Evolutionary conservation across 495 filamentous ascomycete genomes (phyloP).

Genomic region (Melanomma pulvis-pyrius): DNA sequence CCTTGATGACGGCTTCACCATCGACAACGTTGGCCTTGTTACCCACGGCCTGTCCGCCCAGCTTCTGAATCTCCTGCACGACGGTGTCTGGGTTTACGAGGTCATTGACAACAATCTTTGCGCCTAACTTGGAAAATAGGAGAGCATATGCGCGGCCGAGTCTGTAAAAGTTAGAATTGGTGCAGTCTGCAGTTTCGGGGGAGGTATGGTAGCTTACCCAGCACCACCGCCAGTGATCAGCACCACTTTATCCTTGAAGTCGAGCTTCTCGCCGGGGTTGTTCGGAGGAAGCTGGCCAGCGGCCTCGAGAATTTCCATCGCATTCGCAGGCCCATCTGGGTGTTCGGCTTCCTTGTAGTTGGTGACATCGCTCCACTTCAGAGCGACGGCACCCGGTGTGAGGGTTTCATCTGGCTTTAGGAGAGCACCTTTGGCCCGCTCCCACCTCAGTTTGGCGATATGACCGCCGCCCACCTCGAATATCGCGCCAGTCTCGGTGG

Average conservation of each 20-base stretch:
- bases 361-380: constrained; percentile 83
- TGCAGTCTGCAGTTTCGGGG: background rate
- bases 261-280: constrained; percentile 72
- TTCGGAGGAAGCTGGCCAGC: constrained; percentile 72
- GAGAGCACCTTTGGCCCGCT: constrained; percentile 87
- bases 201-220: constrained; percentile 55
- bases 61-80: constrained; percentile 87
- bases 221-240: constrained; percentile 91
- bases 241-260: constrained; percentile 89
- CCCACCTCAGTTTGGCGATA: constrained; percentile 92
- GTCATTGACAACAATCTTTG: constrained; percentile 92
- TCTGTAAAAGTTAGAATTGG: constrained; percentile 46
- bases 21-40: constrained; percentile 95
- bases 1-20: constrained; percentile 88
- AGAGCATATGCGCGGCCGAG: constrained; percentile 92
- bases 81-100: constrained; percentile 89
- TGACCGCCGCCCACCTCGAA: constrained; percentile 95
- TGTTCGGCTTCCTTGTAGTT: constrained; percentile 87
- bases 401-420: constrained; percentile 86
- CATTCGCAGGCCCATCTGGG: constrained; percentile 86
- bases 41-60: constrained; percentile 87
- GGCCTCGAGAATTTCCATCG: constrained; percentile 82
- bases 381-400: constrained; percentile 83
- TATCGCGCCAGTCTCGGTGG: constrained; percentile 86
- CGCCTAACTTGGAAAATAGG: constrained; percentile 87